These are phyloP conservation scores for Anaeromyces robustus DNA, from an alignment of 192 early-diverging fungal genomes.

Conservation along the genomic window DNA sequence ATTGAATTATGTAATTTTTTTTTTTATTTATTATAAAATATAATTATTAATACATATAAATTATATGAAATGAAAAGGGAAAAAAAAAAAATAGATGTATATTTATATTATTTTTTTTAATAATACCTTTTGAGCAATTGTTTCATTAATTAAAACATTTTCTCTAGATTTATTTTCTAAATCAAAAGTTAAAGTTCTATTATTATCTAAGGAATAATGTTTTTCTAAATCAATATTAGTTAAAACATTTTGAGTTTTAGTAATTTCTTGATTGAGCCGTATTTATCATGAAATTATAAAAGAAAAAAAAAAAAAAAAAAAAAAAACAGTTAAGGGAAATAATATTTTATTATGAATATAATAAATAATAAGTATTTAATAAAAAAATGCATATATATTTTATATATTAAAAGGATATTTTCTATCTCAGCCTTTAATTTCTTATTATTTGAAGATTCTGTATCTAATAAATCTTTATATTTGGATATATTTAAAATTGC, in stretches of 20 bases:
- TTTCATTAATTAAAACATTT: background rate
- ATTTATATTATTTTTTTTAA: no score
- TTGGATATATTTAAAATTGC: slow-evolving; percentile 45
- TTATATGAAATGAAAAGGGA: no score
- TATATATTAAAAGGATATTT: background rate
- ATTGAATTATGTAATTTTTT: no score
- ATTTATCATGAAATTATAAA: background rate
- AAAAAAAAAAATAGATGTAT: no score
- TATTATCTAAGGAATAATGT: background rate
- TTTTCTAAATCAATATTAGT: slow-evolving; percentile 11
- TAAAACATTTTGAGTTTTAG: slow-evolving; percentile 15
- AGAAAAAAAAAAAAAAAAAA: background rate
- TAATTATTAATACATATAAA: no score
- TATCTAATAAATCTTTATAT: slow-evolving; percentile 20
- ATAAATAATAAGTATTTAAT: no score
- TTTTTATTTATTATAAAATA: no score
- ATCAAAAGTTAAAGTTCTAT: background rate
- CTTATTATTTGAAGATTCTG: slow-evolving; percentile 17
- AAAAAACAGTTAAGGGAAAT: background rate
- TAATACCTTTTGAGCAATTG: background rate
- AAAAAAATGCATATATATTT: no score
- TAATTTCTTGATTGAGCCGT: slow-evolving; percentile 24
- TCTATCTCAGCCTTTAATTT: slow-evolving; percentile 32
- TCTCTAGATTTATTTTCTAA: background rate
- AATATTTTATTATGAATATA: background rate